Evolutionary conservation across 2,329 filamentous ascomycete species (phyloP).

Genomic region (Exophiala phaeomuriformis): DNA sequence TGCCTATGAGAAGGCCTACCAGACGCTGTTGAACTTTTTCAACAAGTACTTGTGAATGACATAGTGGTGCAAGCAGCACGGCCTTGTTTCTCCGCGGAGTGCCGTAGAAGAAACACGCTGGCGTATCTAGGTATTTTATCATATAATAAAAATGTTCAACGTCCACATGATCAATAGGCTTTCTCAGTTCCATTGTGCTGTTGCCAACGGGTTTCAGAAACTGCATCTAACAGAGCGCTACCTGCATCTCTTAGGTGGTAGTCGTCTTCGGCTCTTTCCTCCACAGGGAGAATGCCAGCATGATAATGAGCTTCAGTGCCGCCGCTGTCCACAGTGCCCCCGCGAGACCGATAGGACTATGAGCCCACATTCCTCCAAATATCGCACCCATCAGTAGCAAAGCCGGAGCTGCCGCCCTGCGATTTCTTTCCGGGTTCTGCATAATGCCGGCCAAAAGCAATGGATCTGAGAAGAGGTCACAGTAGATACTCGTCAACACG

Average conservation of each 20-base stretch:
- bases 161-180: background rate
- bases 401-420: constrained; percentile 45
- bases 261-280: constrained; percentile 36
- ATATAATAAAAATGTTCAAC: too few species aligned
- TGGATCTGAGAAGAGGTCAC: constrained; percentile 66
- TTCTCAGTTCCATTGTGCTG: too few species aligned
- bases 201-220: background rate
- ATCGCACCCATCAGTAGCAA: constrained; percentile 49
- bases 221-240: background rate
- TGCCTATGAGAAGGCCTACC: constrained; percentile 41
- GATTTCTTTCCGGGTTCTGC: constrained; percentile 48
- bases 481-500: constrained; percentile 74
- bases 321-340: constrained; percentile 56
- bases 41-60: constrained; percentile 34
- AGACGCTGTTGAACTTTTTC: constrained; percentile 37
- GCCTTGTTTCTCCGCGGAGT: background rate
- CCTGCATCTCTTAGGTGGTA: background rate
- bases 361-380: constrained; percentile 49
- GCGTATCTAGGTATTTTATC: too few species aligned
- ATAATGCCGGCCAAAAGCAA: constrained; percentile 36
- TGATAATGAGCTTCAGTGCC: constrained; percentile 49
- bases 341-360: constrained; percentile 45
- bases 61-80: background rate
- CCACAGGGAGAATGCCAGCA: constrained; percentile 56
- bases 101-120: too few species aligned